Evolutionary conservation across 2,329 filamentous ascomycete genomes (phyloP).

Genomic region (Claviceps pusilla): DNA sequence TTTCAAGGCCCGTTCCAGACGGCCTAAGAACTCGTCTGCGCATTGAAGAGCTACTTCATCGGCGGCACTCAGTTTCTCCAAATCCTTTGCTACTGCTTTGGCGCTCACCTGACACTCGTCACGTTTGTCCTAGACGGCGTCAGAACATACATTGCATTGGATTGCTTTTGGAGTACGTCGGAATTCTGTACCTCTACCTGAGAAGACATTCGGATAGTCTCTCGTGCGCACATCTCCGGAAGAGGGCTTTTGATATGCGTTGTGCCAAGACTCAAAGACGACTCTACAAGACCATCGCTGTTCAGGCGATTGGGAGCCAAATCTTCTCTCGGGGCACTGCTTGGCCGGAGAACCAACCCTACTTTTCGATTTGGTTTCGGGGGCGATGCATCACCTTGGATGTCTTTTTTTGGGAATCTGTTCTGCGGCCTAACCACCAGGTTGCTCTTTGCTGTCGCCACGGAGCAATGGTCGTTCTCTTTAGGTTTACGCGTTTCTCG

Average conservation of each 20-base stretch:
- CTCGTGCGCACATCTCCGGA: background rate
- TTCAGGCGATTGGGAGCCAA: background rate
- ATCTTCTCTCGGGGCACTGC: background rate
- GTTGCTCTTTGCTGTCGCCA: background rate
- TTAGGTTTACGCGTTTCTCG: background rate
- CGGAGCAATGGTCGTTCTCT: background rate
- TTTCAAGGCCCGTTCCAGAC: background rate
- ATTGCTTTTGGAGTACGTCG: background rate
- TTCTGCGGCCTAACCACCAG: background rate
- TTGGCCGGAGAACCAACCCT: background rate
- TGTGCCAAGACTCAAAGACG: background rate
- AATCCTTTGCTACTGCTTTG: background rate
- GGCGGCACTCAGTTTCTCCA: background rate
- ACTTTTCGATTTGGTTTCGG: background rate
- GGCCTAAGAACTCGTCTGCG: conserved; percentile 1
- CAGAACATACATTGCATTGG: background rate
- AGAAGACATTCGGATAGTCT: background rate
- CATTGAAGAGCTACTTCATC: background rate
- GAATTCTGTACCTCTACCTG: background rate
- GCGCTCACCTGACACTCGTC: background rate
- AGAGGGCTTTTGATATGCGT: background rate
- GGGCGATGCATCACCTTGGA: background rate
- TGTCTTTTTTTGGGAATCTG: background rate
- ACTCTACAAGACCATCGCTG: background rate
- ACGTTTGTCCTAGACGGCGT: background rate